Conservation (phyloP, 257 asterid genomes). For the Solanum stenotomum region DNA sequence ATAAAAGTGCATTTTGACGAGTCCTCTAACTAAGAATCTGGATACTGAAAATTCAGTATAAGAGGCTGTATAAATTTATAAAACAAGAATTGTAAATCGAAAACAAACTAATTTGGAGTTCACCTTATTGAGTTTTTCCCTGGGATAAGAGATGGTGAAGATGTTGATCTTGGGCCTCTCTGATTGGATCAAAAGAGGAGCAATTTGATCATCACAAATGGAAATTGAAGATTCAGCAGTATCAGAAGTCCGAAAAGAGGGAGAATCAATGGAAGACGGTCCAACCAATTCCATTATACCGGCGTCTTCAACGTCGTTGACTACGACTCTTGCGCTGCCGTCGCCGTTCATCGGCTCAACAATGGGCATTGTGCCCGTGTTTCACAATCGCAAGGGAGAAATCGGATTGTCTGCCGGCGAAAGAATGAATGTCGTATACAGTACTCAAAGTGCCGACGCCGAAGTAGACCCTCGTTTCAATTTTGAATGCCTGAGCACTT, state of each 20-base stretch:
- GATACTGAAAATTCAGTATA: too few relatives aligned
- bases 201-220: slow-evolving; percentile 11
- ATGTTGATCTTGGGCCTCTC: slow-evolving; percentile 30
- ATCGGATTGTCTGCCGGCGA: not conserved
- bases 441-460: not conserved
- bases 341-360: not conserved
- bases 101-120: not conserved
- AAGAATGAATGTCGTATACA: not conserved
- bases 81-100: too few relatives aligned
- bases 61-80: too few relatives aligned
- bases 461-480: not conserved
- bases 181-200: slow-evolving; percentile 21
- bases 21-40: not conserved
- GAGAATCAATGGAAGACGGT: not conserved
- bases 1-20: not conserved
- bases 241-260: not conserved
- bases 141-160: slow-evolving; percentile 22
- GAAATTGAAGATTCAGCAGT: slow-evolving; percentile 5
- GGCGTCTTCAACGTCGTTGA: not conserved
- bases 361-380: not conserved
- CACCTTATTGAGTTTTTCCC: slow-evolving; percentile 17
- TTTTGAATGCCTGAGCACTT: not conserved
- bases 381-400: not conserved
- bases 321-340: not conserved
- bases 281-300: slow-evolving; percentile 6